Evolutionary conservation across 345 rosid genomes (phyloP).

Genomic region (Viola odorata): DNA sequence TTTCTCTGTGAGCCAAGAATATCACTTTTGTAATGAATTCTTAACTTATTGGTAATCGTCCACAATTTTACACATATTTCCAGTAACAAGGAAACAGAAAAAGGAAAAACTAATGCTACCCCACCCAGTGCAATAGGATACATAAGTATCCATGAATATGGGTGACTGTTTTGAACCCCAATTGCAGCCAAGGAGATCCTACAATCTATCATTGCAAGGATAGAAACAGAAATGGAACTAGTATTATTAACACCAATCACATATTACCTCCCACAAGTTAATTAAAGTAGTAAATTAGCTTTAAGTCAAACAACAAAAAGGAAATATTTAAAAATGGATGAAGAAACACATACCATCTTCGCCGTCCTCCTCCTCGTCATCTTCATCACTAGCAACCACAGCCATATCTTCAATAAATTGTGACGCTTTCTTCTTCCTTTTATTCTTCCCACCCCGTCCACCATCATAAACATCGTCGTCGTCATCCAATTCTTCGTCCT

Average conservation of each 20-base stretch:
- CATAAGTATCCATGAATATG: too few species aligned
- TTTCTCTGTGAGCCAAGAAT: too few species aligned
- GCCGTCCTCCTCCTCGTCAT: constrained; percentile 73
- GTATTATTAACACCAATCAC: neutral
- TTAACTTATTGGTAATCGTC: too few species aligned
- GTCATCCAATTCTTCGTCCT: constrained; percentile 62
- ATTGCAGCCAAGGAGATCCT: neutral
- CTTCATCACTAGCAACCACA: constrained; percentile 73
- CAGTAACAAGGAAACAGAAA: too few species aligned
- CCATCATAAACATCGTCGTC: constrained; percentile 51
- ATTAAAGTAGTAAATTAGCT: neutral
- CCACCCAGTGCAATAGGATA: too few species aligned
- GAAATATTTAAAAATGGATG: neutral
- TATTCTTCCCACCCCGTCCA: constrained; percentile 33
- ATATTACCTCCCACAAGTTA: too few species aligned
- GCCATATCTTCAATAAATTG: constrained; percentile 66
- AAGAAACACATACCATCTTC: constrained; percentile 55
- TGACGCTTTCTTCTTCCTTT: constrained; percentile 27
- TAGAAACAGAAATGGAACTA: too few species aligned
- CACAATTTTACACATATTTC: too few species aligned
- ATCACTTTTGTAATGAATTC: too few species aligned
- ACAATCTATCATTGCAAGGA: neutral
- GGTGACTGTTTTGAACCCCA: neutral
- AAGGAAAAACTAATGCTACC: too few species aligned
- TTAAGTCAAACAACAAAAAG: neutral